Percentiles rank a stretch among this genome's conserved stretches.
phyloP scores from a whole-genome alignment of 1,284 basidiomycete species.

The Peniophora sp. region DNA sequence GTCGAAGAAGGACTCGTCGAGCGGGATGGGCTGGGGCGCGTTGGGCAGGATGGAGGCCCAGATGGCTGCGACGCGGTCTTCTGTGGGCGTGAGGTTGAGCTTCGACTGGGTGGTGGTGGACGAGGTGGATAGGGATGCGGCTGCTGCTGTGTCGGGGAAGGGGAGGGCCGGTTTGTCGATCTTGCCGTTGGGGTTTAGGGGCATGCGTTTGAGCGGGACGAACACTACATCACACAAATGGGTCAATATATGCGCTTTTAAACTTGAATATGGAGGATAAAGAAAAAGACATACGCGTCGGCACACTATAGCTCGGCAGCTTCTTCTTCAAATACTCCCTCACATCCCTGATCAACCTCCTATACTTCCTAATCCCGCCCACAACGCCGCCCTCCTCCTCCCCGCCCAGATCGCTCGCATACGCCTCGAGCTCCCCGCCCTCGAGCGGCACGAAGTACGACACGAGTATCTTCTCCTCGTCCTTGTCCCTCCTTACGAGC shows the following conservation, averaged over 20 bases:
- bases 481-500: constrained; percentile 93
- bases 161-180: constrained; percentile 98
- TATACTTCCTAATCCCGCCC: constrained; percentile 75
- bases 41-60: constrained; percentile 85
- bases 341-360: constrained; percentile 87
- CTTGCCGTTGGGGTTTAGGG: constrained; percentile 98
- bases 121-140: constrained; percentile 37
- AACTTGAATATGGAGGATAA: constrained; percentile 1
- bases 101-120: constrained; percentile 13
- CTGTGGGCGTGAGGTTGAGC: constrained; percentile 56
- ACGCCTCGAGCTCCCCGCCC: constrained; percentile 61
- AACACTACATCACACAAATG: constrained; percentile 62
- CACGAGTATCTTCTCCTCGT: constrained; percentile 98
- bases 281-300: constrained; percentile 51
- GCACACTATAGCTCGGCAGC: constrained; percentile 89
- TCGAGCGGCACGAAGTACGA: constrained; percentile 96
- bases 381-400: constrained; percentile 53
- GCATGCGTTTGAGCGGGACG: constrained; percentile 92
- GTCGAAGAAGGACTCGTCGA: constrained; percentile 98
- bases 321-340: constrained; percentile 97
- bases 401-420: constrained; percentile 67
- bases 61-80: constrained; percentile 73
- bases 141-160: constrained; percentile 94
- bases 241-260: background rate
- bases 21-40: constrained; percentile 69